Base-by-base conservation (phyloP, 176 grass and related monocot genomes). In the Cocos nucifera region DNA sequence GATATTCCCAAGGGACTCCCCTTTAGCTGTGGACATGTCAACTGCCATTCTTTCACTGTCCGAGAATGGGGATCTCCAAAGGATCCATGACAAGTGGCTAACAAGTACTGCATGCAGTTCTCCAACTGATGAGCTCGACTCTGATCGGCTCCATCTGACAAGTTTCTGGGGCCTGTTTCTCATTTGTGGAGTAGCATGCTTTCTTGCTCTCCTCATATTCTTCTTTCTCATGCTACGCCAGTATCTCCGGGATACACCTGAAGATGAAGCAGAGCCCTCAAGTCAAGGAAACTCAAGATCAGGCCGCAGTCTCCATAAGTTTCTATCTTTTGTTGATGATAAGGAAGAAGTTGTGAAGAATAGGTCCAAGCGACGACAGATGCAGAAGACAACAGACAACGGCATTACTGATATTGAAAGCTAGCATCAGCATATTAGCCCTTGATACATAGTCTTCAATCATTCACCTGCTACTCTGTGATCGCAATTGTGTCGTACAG, bases 71-170 rank as follows among this genome's bases (percentile, higher is more conserved):
- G 87, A 97, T 0, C 81, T 97, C 51, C 93, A 97, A 69, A 69
- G 77, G 65, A 91, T 97, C 81, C 93, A 97, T 6, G 87, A 91
- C 63, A 97, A 88, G 59, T 97, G 87, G 84, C 81, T 97, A 39
- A 79, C 66, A 6, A 44, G 66, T 0, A 51, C 12, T 49, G 70
- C 58, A 0, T 97, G 87, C 53, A 51, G 61, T 30, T 54, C 76
- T 4, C 81, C 88, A 19, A 77, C 19, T 10, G 72, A 49, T 0
- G 80, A 81, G 53, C 58, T 97, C 15, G 81, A 91, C 22, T 79
- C 92, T 2, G 70, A 83, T 15, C 84, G 75, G 56, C 87, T 97
- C 27, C 78, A 78, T 17, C 81, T 97, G 1, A 80, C 63, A 29
- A 97, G 93, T 64, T 97, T 97, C 69, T 73, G 69, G 73, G 93